Base-by-base conservation (phyloP, 352 stramenopile genomes). In the Globisporangium nodosum region DNA sequence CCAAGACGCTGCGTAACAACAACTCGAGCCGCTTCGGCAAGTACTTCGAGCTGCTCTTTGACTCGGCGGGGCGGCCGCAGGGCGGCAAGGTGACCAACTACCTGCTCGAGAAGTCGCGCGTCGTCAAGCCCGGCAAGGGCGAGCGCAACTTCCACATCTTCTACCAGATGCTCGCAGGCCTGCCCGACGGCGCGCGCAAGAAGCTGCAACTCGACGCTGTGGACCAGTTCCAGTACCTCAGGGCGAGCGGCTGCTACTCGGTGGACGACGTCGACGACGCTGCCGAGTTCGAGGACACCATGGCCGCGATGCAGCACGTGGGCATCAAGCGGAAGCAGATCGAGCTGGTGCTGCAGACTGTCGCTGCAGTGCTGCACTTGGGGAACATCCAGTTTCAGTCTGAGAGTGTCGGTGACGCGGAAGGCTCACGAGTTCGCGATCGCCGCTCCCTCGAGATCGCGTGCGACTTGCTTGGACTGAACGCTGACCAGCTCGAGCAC, bases 81-180 rank as follows among this genome's bases (percentile, higher is more conserved):
- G 35, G 35, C 35, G 35, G 35, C 35, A 40, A 40, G 11, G 35
- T 40, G 4, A 40, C 35, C 35, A 40, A 40, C 35, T 21, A 48
- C 42, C n/a, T 48, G 42, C 42, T 48, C 42, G 42, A 48, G 15
- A 48, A 48, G 42, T 48, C 42, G 15, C 76, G 92, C 0, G 78
- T 48, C 42, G 42, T 48, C 15, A 5, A 9, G 42, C 84, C 90
- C 0, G 88, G 87, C 18, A 86, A 88, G 7, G 78, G 92, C 47
- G 94, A 98, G 71, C 74, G 93, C 33, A 98, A 96, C 65, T 98
- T 98, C 66, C 94, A 98, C 66, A 90, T 98, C 60, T 98, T 98
- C 66, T 98, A 98, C 66, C 87, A 98, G 69, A 51, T 98, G 20
- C 56, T 96, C 15, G 74, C 81, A 0, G 89, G 83, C 3, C 51